A percentile compares a stretch with the other conserved stretches of the same genome.
Conservation (phyloP, 768 basidiomycete species). For the Xerocomus brunneocitrinus region DNA sequence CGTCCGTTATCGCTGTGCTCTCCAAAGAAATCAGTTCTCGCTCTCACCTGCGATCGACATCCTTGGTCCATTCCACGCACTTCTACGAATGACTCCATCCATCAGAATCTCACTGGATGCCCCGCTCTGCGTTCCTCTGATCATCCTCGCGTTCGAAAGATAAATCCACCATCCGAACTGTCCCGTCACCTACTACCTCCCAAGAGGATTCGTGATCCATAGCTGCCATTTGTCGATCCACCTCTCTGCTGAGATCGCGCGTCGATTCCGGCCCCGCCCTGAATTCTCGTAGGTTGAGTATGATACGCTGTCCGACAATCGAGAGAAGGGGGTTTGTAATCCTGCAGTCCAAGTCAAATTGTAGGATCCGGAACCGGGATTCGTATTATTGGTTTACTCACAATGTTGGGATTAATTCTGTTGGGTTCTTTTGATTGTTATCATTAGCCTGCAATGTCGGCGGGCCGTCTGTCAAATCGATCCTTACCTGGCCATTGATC, state of each 20-base stretch:
- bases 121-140: not conserved
- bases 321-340: not conserved
- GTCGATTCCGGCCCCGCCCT: not conserved
- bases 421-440: not conserved
- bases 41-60: not conserved
- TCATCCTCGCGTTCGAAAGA: not conserved
- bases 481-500: constrained; percentile 6
- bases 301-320: not conserved
- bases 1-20: not conserved
- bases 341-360: not conserved
- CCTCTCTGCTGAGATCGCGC: not conserved
- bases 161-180: not conserved
- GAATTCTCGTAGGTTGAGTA: not conserved
- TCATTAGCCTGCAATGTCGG: not conserved
- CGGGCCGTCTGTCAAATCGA: not conserved
- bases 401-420: not conserved
- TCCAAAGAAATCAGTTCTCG: not conserved
- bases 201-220: not conserved
- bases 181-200: not conserved
- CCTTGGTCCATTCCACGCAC: not conserved
- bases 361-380: too few species aligned
- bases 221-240: not conserved
- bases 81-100: not conserved
- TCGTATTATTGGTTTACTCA: not conserved
- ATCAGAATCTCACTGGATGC: not conserved